phyloP scores from a whole-genome alignment of 768 basidiomycete species.

The Termitomyces sp. region DNA sequence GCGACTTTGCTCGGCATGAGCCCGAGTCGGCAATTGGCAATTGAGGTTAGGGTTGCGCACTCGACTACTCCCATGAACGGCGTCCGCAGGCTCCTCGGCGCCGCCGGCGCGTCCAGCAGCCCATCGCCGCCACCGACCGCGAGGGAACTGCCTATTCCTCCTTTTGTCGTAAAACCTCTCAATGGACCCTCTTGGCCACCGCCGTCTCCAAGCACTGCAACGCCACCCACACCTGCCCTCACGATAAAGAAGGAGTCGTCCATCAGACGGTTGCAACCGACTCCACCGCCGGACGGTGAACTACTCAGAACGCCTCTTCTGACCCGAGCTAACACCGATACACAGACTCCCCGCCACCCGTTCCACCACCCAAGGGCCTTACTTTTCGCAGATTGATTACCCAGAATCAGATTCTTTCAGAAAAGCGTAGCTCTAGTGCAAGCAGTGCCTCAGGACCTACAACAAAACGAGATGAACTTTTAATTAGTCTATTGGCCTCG shows the following conservation, averaged over 20 bases:
- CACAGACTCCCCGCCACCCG: constrained; percentile 14
- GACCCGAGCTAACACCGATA: constrained; percentile 18
- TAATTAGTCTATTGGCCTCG: constrained; percentile 86
- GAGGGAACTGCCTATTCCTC: constrained; percentile 16
- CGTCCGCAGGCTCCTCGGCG: constrained; percentile 59
- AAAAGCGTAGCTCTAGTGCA: constrained; percentile 25
- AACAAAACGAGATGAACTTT: constrained; percentile 74
- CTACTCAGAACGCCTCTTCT: constrained; percentile 15
- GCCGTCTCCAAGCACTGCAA: constrained; percentile 27
- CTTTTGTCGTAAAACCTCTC: constrained; percentile 17
- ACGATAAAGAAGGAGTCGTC: constrained; percentile 47
- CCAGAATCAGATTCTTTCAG: constrained; percentile 13
- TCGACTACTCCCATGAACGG: constrained; percentile 52
- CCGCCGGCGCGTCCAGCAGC: constrained; percentile 22
- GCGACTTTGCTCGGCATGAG: constrained; percentile 1
- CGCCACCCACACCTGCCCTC: constrained; percentile 33
- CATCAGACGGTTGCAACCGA: constrained; percentile 21
- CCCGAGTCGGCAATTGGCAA: neutral
- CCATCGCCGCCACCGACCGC: constrained; percentile 19
- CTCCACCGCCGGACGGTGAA: constrained; percentile 17
- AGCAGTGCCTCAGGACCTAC: constrained; percentile 30
- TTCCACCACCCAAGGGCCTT: constrained; percentile 11
- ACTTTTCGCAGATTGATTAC: constrained; percentile 9
- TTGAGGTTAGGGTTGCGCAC: constrained; percentile 14
- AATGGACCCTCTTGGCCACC: constrained; percentile 41